Evolutionary conservation across 2,329 filamentous ascomycete genomes (phyloP), one percentile per base, ranked within the genome.

Genomic region (Fusarium oxysporum): DNA sequence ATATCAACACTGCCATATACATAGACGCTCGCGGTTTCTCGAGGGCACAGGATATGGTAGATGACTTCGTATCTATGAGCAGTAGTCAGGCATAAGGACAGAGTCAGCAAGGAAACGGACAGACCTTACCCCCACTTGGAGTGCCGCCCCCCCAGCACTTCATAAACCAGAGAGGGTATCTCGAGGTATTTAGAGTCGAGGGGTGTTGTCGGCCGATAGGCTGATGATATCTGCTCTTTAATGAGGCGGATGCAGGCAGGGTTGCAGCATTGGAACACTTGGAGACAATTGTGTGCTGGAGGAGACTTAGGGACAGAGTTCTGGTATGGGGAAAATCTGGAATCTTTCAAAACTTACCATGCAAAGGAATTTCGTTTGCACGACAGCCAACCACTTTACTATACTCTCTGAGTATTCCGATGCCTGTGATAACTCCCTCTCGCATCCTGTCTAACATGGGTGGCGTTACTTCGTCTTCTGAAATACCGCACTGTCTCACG

Each of bases 331-430:
- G 28, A 17, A 45, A 16, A 40, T 50, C 13, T 38, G 32, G 37
- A 11, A 30, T 51, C n/a, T 64, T 37, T 45, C 44, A 40, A 28
- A 28, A 50, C 68, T 54, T 61, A 67, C 68, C 47, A 45, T 72
- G 53, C 19, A 74, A 41, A 32, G 68, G 72, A n/a, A 70, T 61
- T 47, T 70, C 72, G 16, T 72, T 51, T 28, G 72, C 72, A 28
- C 72, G 65, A 40, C 40, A 48, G 8, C 65, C 72, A 11, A 74
- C 35, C 12, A 60, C 40, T 41, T 23, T 57, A 14, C 50, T 50
- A 43, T 45, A 70, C 35, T 72, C 51, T 8, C 23, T 53, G 43
- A 74, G 21, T 35, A 74, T 59, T 23, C 44, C 25, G 23, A 74
- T 63, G 8, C 68, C 65, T 17, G 45, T 59, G 35, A 74, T 33